Evolutionary conservation across 228 moss, liverwort and hornwort genomes (phyloP).

Genomic region (Sphagnum magellanicum): DNA sequence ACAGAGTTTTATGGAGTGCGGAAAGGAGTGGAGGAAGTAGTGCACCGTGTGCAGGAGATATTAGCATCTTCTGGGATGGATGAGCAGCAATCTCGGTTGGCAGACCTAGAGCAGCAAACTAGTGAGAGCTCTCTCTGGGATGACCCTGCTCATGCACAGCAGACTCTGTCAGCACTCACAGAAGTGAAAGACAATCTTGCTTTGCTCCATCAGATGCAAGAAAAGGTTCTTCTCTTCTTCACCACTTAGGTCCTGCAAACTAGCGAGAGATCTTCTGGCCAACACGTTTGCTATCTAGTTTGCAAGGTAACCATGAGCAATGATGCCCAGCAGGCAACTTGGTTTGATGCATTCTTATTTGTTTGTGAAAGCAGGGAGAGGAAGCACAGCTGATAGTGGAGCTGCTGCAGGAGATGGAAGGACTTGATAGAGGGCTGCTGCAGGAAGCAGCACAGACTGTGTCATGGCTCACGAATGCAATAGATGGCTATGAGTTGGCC

Average conservation of each 20-base stretch:
- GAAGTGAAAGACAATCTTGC: conserved; percentile 63
- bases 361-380: conserved; percentile 35
- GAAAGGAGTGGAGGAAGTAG: conserved; percentile 63
- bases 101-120: conserved; percentile 71
- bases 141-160: conserved; percentile 72
- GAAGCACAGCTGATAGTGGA: conserved; percentile 84
- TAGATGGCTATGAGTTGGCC: conserved; percentile 85
- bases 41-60: conserved; percentile 52
- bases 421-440: conserved; percentile 64
- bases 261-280: background rate
- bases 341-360: too few relatives aligned
- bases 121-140: conserved; percentile 79
- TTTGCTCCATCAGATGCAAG: conserved; percentile 63
- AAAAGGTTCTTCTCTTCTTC: conserved; percentile 26
- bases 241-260: background rate
- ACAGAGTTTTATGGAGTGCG: conserved; percentile 68
- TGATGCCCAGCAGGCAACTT: too few relatives aligned
- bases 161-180: conserved; percentile 52
- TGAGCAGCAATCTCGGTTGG: conserved; percentile 51
- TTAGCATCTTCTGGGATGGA: conserved; percentile 68
- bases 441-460: conserved; percentile 73
- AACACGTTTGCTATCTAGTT: background rate
- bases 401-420: conserved; percentile 68
- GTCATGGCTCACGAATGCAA: conserved; percentile 54
- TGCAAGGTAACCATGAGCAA: too few relatives aligned